These are phyloP conservation scores for Colletotrichum salicis DNA, from an alignment of 2,329 filamentous ascomycete species.

Conservation along the genomic window DNA sequence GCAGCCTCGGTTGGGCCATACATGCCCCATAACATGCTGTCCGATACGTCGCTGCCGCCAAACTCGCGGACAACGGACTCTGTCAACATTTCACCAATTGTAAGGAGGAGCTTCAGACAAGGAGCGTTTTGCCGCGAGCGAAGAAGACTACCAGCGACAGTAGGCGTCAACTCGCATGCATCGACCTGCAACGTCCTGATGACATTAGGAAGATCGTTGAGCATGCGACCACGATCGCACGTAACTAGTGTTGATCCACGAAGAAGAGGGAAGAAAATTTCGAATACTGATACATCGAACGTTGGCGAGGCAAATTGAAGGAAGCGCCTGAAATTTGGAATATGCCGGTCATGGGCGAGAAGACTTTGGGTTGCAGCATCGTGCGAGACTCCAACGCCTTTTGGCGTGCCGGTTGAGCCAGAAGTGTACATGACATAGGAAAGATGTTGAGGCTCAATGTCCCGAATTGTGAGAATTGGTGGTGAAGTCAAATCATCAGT, in stretches of 20 bases:
- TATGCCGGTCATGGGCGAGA: conserved; percentile 80
- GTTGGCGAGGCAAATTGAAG: conserved; percentile 93
- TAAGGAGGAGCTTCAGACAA: conserved; percentile 76
- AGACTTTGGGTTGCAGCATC: conserved; percentile 82
- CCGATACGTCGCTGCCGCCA: conserved; percentile 63
- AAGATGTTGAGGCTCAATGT: not conserved
- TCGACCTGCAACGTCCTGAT: conserved; percentile 77
- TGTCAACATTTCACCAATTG: conserved; percentile 94
- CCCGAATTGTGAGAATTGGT: conserved; percentile 62
- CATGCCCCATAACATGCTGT: conserved; percentile 87
- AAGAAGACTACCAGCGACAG: conserved; percentile 82
- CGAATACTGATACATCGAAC: conserved; percentile 94
- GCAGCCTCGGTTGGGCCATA: conserved; percentile 93
- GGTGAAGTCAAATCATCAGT: not conserved
- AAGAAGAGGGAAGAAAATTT: conserved; percentile 89
- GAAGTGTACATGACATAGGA: conserved; percentile 92
- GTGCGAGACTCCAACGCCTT: conserved; percentile 87
- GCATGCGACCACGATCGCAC: conserved; percentile 74
- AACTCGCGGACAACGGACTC: conserved; percentile 81
- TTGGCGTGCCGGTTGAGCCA: conserved; percentile 87
- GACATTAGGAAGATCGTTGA: conserved; percentile 77
- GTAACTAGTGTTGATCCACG: conserved; percentile 79
- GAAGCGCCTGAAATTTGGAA: conserved; percentile 82
- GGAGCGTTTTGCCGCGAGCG: conserved; percentile 75
- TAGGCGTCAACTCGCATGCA: conserved; percentile 89